Base-by-base conservation (phyloP, 2,329 filamentous ascomycete genomes). In the Thielaviopsis cerberus region DNA sequence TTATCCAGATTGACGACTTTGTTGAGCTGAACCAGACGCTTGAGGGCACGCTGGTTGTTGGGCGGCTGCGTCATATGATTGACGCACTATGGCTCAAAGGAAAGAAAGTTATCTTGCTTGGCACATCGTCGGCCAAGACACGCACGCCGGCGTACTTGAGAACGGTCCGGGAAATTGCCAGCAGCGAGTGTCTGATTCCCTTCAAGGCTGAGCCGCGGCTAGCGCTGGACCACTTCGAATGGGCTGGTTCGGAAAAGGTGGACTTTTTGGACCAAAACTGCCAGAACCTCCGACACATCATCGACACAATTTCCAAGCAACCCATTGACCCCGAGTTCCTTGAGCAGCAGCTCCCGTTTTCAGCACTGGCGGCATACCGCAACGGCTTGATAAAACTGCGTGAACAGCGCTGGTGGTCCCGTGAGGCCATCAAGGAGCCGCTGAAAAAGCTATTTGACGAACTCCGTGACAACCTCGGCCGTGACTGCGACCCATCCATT, bases 1-100 rank as follows among this genome's bases (percentile, higher is more conserved):
- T 97, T 59, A 74, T 94, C 45, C 88, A 88, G 64, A 72, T 95
- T 13, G 80, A 86, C 66, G 88, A 97, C 67, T 86, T 88, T 65
- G 81, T 86, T 57, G 87, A 94, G 62, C 74, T 98, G 8, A 80
- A 77, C 64, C 78, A 79, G 65, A 83, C 85, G 0, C 68, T 77
- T 5, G 81, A 88, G 59, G 88, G 88, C 11, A 75, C 79, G 1
- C 76, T 78, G 23, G 78, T 97, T 30, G 71, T 96, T 7, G 72
- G 75, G 48, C 81, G 83, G 60, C 71, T 98, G 13, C 81, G 86
- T 57, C 77, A 79, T 53, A 74, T 85, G 6, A 80, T 94, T 25
- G 83, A 90, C 64, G 78, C 79, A 60, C 77, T 83, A 59, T 85
- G 90, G 74, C 76, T 77, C 57, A 76, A 80, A 45, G 89, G 89